These are phyloP conservation scores for Onygenales sp. DNA, from an alignment of 2,329 filamentous ascomycete genomes.

Conservation along the genomic window DNA sequence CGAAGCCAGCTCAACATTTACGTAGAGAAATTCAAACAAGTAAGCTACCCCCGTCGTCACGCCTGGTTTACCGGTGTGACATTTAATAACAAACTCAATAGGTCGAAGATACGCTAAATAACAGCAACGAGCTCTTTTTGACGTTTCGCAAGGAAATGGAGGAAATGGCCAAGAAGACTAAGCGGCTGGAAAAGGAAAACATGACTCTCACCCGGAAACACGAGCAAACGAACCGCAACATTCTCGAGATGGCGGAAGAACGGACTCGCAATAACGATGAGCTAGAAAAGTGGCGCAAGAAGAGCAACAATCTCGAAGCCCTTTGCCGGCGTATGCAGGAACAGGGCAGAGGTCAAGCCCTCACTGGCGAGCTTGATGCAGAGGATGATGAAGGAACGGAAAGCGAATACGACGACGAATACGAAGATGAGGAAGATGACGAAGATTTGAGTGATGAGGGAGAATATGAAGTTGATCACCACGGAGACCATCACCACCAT, in stretches of 20 bases:
- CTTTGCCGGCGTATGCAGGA: slow-evolving; percentile 96
- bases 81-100: slow-evolving; percentile 38
- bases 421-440: slow-evolving; percentile 52
- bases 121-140: slow-evolving; percentile 93
- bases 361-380: slow-evolving; percentile 50
- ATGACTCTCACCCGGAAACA: slow-evolving; percentile 84
- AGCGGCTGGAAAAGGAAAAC: slow-evolving; percentile 93
- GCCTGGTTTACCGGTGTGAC: neutral
- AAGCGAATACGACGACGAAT: slow-evolving; percentile 45
- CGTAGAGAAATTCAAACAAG: slow-evolving; percentile 99
- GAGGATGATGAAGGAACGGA: slow-evolving; percentile 38
- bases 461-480: slow-evolving; percentile 55
- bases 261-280: slow-evolving; percentile 66
- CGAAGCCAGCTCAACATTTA: slow-evolving; percentile 95
- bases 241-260: slow-evolving; percentile 95
- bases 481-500: slow-evolving; percentile 52
- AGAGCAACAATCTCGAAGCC: slow-evolving; percentile 83
- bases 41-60: slow-evolving; percentile 37
- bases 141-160: slow-evolving; percentile 99
- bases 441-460: slow-evolving; percentile 52
- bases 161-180: slow-evolving; percentile 99
- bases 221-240: slow-evolving; percentile 86
- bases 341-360: slow-evolving; percentile 70
- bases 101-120: slow-evolving; percentile 98
- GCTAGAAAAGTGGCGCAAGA: slow-evolving; percentile 69